These are phyloP conservation scores for Solanum hybrid DNA, from an alignment of 305 asterid species.

Conservation along the genomic window DNA sequence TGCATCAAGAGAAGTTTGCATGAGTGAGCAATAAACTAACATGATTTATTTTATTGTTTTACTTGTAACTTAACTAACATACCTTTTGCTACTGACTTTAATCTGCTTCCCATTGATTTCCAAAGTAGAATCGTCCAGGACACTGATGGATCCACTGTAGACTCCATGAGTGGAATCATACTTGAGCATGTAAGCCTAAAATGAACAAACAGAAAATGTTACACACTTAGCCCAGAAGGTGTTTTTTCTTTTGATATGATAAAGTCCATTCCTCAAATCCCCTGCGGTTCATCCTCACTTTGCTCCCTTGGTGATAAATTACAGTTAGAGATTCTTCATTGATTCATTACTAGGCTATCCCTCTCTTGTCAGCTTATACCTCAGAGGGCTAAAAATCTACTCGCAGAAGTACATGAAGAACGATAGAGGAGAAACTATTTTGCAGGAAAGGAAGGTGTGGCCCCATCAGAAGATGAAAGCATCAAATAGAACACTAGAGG, in stretches of 20 bases:
- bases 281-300: neutral
- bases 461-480: constrained; percentile 1
- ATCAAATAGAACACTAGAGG: neutral
- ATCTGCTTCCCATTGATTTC: constrained; percentile 86
- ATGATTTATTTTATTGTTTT: neutral
- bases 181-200: constrained; percentile 96
- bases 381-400: neutral
- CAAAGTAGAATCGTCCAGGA: constrained; percentile 72
- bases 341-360: neutral
- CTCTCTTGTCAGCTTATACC: neutral
- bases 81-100: constrained; percentile 74
- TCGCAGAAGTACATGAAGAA: neutral
- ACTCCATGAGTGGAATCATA: constrained; percentile 97
- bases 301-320: neutral
- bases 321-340: neutral
- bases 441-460: neutral
- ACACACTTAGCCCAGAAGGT: neutral
- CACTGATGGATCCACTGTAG: constrained; percentile 61
- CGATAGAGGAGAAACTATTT: neutral
- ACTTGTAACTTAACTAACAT: neutral
- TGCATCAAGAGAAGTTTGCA: constrained; percentile 11
- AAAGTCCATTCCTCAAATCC: neutral
- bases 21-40: neutral
- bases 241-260: neutral
- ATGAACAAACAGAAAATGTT: constrained; percentile 10